Base-by-base conservation (phyloP, 2,329 filamentous ascomycete genomes). In the Ilyonectria sp. region DNA sequence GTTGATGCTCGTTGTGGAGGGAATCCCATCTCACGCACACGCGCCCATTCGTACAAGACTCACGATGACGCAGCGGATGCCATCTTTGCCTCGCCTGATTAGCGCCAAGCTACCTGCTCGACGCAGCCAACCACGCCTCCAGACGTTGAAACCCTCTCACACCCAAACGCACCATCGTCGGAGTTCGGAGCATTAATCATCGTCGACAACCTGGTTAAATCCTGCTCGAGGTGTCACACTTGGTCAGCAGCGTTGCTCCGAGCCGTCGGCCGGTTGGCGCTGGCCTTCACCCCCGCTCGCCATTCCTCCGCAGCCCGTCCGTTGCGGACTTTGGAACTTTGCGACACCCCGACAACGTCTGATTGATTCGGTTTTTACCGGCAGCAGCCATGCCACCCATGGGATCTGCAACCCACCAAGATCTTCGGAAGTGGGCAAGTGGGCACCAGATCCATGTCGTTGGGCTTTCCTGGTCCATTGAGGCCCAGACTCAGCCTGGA, bases 401-500 rank as follows among this genome's bases (percentile, higher is more conserved):
- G 31, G 13, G 63, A 66, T 66, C 63, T 66, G 46, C 63, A 19
- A n/a, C 44, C 52, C 37, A 33, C 57, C 58, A 54, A 57, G 58
- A 66, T 66, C 63, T 66, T 54, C 63, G 47, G 43, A 33, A 46
- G 35, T 37, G 47, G 40, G 26, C 63, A 26, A 26, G 26, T 26
- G 44, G 58, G 47, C 37, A 46, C 53, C 58, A 54, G 47, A 66
- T 61, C 63, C 63, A 62, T 66, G 52, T 55, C 46, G 54, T 33
- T 62, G 53, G 63, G 57, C 52, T 26, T 53, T 40, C 15, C 17
- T 29, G 37, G 58, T 53, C 63, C 37, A 65, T 54, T n/a, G 52
- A 57, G 60, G 60, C 40, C 62, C 46, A 59, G 55, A 54, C 37
- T 64, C 62, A 60, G 62, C 62, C 55, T 56, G 46, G 62, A n/a